Conservation (phyloP, 768 basidiomycete species). For the Pleurotus sapidus region DNA sequence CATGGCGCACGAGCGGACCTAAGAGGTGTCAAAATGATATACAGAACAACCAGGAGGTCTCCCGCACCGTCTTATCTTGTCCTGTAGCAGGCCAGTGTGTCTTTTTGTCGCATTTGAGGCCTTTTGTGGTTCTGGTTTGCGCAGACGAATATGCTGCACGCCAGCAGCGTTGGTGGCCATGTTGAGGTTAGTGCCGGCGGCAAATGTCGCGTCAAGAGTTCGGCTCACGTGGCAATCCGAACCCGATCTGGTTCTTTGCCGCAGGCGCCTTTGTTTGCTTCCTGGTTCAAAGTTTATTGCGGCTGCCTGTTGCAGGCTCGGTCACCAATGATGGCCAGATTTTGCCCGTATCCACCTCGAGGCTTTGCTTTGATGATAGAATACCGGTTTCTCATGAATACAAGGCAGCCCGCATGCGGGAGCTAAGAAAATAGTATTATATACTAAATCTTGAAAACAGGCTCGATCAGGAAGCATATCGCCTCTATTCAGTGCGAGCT, state of each 20-base stretch:
- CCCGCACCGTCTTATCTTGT: conserved; percentile 4
- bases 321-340: background rate
- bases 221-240: conserved; percentile 14
- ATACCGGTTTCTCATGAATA: too few relatives aligned
- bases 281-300: conserved; percentile 1
- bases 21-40: background rate
- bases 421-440: too few relatives aligned
- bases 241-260: background rate
- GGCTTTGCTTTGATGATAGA: background rate
- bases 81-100: conserved; percentile 1
- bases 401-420: too few relatives aligned
- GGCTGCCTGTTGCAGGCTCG: background rate
- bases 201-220: conserved; percentile 9
- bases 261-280: background rate
- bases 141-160: conserved; percentile 15
- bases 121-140: conserved; percentile 2
- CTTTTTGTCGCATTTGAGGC: background rate
- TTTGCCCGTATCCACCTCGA: conserved; percentile 5
- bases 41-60: background rate
- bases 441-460: too few relatives aligned
- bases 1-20: conserved; percentile 66
- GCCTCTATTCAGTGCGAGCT: conserved; percentile 2
- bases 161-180: conserved; percentile 8
- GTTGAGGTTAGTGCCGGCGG: conserved; percentile 4
- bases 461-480: conserved; percentile 1